Evolutionary conservation across 441 rosid genomes (phyloP), one percentile per base, ranked within the genome.

Genomic region (Euphorbia corollata): DNA sequence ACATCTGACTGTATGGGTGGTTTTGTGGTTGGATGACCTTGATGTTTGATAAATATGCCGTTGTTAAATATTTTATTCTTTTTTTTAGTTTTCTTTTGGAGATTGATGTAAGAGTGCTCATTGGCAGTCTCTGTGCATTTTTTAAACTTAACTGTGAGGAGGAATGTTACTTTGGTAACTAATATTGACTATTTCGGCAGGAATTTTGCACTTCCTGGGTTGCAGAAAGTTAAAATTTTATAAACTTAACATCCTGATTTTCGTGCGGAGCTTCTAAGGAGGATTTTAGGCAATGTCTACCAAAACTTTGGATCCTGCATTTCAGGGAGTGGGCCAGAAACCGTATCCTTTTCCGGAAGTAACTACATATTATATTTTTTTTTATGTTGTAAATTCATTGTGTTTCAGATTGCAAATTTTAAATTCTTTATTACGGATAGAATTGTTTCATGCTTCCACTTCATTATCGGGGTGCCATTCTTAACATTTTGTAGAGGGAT

Each of bases 311-410:
- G 99, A 95, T 80, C 96, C 97, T 77, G 96, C 96, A 50, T 95
- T 95, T 79, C 98, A 89, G 72, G 97, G 98, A 77, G 90, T 77
- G 34, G 99, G 99, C 19, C 97, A 91, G 80, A 90, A 87, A 86
- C 72, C 77, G 99, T 91, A 94, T 89, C 91, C 96, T 87, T 75
- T 61, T 12, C 50, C 23, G 24, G 24, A 18, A 66, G 50, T 34
- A 59, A 54, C 32, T 71, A 32, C 13, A 3, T 68, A 32, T 45
- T 59, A 64, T 45, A 68, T 68, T 47, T 58, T 43, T 59, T 41
- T 58, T 45, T 59, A 43, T 58, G 7, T 56, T 59, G 8, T 30
- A 50, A 60, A 32, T 59, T 51, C 4, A 51, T 56, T 61, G 50
- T 8, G 53, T 12, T 43, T 47, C 16, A 41, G 36, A 47, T 16